Percentiles rank a stretch among this genome's conserved stretches.
Evolutionary conservation across 1,139 yeast genomes (phyloP).

Genomic region (Yamadazyma sp.): DNA sequence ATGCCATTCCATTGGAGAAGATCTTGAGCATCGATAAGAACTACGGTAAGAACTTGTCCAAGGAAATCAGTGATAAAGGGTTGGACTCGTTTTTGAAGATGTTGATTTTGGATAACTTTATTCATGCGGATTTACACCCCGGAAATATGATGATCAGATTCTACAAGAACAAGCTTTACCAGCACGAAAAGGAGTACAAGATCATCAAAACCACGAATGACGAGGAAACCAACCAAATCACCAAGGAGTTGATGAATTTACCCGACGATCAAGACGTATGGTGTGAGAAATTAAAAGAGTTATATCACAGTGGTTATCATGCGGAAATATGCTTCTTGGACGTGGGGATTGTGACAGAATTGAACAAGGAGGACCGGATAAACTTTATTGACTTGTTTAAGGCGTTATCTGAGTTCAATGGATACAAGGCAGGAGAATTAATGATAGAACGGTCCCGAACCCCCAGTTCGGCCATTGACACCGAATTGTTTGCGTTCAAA

Average conservation of each 20-base stretch:
- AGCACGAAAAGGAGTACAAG: conserved; percentile 47
- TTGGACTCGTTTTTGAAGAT: conserved; percentile 89
- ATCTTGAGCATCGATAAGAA: conserved; percentile 49
- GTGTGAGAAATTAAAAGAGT: conserved; percentile 45
- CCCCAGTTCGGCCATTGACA: conserved; percentile 85
- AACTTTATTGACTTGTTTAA: conserved; percentile 89
- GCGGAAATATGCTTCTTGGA: conserved; percentile 92
- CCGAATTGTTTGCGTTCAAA: conserved; percentile 81
- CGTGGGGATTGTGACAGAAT: conserved; percentile 89
- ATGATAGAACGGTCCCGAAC: conserved; percentile 94
- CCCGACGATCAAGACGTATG: conserved; percentile 45
- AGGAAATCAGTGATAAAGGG: conserved; percentile 81
- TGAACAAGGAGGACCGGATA: conserved; percentile 70
- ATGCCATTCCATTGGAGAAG: conserved; percentile 79
- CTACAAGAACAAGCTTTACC: conserved; percentile 50
- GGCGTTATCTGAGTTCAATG: conserved; percentile 89
- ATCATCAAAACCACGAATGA: conserved; percentile 46
- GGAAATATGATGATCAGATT: conserved; percentile 89
- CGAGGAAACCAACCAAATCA: conserved; percentile 48
- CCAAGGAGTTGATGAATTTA: conserved; percentile 43
- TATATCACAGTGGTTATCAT: conserved; percentile 64
- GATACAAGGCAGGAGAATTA: conserved; percentile 89
- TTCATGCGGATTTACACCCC: conserved; percentile 95
- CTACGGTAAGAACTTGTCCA: conserved; percentile 57
- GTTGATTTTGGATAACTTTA: conserved; percentile 89